A percentile compares a stretch with the other conserved stretches of the same genome.
phyloP scores from a whole-genome alignment of 2,329 filamentous ascomycete genomes.

The Triangularia setosa region DNA sequence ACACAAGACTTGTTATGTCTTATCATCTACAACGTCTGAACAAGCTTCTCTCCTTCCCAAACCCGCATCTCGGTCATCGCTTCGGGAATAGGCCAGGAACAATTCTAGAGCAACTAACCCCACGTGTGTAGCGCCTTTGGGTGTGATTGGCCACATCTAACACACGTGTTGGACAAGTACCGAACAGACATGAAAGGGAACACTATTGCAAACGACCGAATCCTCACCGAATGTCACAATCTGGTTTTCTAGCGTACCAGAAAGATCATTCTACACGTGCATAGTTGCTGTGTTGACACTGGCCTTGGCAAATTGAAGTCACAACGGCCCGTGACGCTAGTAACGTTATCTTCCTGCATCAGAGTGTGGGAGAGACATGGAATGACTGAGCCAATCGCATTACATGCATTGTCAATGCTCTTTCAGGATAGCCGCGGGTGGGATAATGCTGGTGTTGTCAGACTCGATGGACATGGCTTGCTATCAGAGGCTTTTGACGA shows the following conservation, averaged over 20 bases:
- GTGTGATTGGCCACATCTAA: not conserved
- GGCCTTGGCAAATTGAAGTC: slow-evolving; percentile 1
- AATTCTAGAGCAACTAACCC: not conserved
- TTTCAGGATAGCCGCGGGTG: not conserved
- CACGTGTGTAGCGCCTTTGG: not conserved
- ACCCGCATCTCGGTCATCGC: not conserved
- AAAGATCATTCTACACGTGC: not conserved
- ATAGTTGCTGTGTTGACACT: not conserved
- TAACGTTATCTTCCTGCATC: not conserved
- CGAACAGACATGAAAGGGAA: not conserved
- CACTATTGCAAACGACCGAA: not conserved
- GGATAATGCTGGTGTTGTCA: not conserved
- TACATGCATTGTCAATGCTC: not conserved
- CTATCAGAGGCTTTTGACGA: not conserved
- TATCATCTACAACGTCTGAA: not conserved
- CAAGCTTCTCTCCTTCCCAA: not conserved
- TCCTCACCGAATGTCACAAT: not conserved
- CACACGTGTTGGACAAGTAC: not conserved
- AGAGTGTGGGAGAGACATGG: not conserved
- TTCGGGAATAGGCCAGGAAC: not conserved
- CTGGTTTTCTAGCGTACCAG: not conserved
- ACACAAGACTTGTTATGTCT: not conserved
- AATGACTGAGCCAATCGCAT: not conserved
- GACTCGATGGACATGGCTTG: not conserved
- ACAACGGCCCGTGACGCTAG: not conserved